phyloP scores from a whole-genome alignment of 108 stramenopile genomes.

The Epithemia pelagica region DNA sequence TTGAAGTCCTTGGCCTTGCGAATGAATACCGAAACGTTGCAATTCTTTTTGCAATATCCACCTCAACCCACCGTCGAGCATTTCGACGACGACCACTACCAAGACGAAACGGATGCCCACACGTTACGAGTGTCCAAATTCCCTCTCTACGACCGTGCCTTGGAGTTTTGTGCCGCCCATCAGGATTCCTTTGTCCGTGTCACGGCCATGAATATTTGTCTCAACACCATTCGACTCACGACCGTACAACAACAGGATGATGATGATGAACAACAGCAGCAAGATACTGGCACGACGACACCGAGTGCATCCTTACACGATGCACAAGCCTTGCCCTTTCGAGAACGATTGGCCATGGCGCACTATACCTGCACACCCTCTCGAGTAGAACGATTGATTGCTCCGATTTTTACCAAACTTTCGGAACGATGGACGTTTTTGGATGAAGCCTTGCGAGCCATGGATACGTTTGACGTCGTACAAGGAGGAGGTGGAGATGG shows the following conservation, averaged over 20 bases:
- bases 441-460: slow-evolving; percentile 60
- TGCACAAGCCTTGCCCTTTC: slow-evolving; percentile 56
- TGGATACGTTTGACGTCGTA: slow-evolving; percentile 28
- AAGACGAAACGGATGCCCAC: not conserved
- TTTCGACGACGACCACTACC: slow-evolving; percentile 18
- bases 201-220: slow-evolving; percentile 86
- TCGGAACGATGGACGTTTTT: slow-evolving; percentile 69
- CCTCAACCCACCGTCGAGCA: slow-evolving; percentile 9
- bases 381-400: slow-evolving; percentile 62
- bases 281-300: slow-evolving; percentile 12
- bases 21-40: slow-evolving; percentile 81
- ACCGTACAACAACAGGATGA: slow-evolving; percentile 28
- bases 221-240: slow-evolving; percentile 76
- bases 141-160: slow-evolving; percentile 74
- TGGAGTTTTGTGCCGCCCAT: slow-evolving; percentile 76
- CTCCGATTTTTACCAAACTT: slow-evolving; percentile 68
- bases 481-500: not conserved
- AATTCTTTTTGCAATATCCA: slow-evolving; percentile 78
- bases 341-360: slow-evolving; percentile 76
- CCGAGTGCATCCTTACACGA: slow-evolving; percentile 64
- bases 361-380: slow-evolving; percentile 69
- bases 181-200: slow-evolving; percentile 81
- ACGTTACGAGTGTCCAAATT: slow-evolving; percentile 42
- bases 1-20: slow-evolving; percentile 81
- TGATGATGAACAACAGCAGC: slow-evolving; percentile 2